These are phyloP conservation scores for Sanghuangporus sanghuang DNA, from an alignment of 1,284 basidiomycete species.

Conservation along the genomic window DNA sequence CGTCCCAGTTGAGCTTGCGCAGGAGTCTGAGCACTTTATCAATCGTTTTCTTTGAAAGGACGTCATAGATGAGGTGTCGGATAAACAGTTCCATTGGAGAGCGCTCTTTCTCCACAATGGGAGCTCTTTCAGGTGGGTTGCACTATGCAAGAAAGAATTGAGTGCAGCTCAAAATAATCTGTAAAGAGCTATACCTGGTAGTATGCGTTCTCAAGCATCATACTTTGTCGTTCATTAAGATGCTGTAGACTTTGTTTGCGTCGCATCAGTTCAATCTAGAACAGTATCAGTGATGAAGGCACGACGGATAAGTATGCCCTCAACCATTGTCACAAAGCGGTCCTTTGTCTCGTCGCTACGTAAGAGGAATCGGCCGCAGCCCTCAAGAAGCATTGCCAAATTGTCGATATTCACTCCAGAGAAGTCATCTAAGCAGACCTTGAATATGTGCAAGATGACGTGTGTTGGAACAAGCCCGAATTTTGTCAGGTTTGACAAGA, in stretches of 20 bases:
- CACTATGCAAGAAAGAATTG: slow-evolving; percentile 48
- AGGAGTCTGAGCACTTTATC: slow-evolving; percentile 91
- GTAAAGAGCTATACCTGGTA: slow-evolving; percentile 65
- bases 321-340: slow-evolving; percentile 78
- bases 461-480: slow-evolving; percentile 92
- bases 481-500: slow-evolving; percentile 90
- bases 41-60: slow-evolving; percentile 84
- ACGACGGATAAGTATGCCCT: slow-evolving; percentile 24
- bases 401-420: slow-evolving; percentile 91
- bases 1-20: slow-evolving; percentile 95
- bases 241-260: slow-evolving; percentile 92
- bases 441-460: slow-evolving; percentile 92
- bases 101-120: slow-evolving; percentile 81
- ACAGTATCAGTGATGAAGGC: slow-evolving; percentile 8
- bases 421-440: slow-evolving; percentile 96
- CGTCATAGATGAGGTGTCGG: slow-evolving; percentile 88
- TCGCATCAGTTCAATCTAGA: slow-evolving; percentile 87
- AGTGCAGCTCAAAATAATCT: slow-evolving; percentile 16
- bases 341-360: slow-evolving; percentile 84
- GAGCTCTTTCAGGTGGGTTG: slow-evolving; percentile 92
- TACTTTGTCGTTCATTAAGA: slow-evolving; percentile 84
- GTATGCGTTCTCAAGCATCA: slow-evolving; percentile 96
- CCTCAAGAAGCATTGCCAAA: slow-evolving; percentile 86
- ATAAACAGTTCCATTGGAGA: slow-evolving; percentile 90
- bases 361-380: slow-evolving; percentile 90